phyloP scores from a whole-genome alignment of 768 basidiomycete species.

The Rhizopogon salebrosus region DNA sequence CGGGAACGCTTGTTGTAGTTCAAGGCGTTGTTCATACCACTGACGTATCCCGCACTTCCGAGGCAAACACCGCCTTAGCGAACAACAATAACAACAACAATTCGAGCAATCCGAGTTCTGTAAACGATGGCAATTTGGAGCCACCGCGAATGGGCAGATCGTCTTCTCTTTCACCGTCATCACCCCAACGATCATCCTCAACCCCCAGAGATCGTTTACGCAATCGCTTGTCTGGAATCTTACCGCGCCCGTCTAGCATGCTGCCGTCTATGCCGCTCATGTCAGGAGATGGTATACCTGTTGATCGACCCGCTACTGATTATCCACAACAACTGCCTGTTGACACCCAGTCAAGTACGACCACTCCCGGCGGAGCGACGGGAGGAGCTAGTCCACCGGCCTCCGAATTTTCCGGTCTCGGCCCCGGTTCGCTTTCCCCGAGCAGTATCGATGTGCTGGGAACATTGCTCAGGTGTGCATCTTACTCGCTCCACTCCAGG shows the following conservation, averaged over 20 bases:
- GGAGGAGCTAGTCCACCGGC: conserved; percentile 4
- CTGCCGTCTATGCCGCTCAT: conserved; percentile 13
- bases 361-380: background rate
- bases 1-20: conserved; percentile 76
- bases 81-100: conserved; percentile 7
- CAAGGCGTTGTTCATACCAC: conserved; percentile 81
- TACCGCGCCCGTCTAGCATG: conserved; percentile 33
- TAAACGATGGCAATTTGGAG: conserved; percentile 3
- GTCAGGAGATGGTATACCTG: background rate
- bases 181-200: conserved; percentile 27
- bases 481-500: background rate
- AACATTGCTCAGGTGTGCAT: conserved; percentile 68
- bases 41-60: conserved; percentile 43
- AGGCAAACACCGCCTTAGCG: conserved; percentile 13
- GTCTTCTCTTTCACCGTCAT: conserved; percentile 14
- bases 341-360: background rate
- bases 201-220: conserved; percentile 22
- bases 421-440: conserved; percentile 44
- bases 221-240: conserved; percentile 32
- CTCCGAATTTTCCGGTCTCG: conserved; percentile 10
- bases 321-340: conserved; percentile 1
- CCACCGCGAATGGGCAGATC: background rate
- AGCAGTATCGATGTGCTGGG: conserved; percentile 81
- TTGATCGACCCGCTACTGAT: background rate
- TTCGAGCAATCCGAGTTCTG: conserved; percentile 7